Evolutionary conservation across 106 monocot species (phyloP), one percentile per base, ranked within the genome.

Genomic region (Platanthera guangdongensis): DNA sequence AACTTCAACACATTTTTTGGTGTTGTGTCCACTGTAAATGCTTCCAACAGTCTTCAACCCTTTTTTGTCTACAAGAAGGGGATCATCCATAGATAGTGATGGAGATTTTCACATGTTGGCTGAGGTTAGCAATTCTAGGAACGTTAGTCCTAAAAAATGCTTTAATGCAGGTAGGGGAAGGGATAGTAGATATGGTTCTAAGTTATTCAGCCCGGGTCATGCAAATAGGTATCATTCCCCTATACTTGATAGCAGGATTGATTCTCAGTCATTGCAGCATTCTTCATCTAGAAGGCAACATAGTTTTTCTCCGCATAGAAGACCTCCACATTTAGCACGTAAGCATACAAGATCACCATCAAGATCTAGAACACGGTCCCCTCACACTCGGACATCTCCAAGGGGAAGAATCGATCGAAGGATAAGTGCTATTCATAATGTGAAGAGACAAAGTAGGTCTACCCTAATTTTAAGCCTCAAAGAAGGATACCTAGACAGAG

Each of bases 321-420:
- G 82, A 50, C 81, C 76, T 64, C 15, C 76, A 9, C 89, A 81
- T 71, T 59, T 82, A 19, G 81, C 88, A 25, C 78, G 73, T 12
- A 39, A 67, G 64, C 80, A 52, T 65, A 77, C 83, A 15, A 79
- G 75, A 79, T 95, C 95, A 64, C 86, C 81, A 50, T 90, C 92
- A 81, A 85, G 88, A 70, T 95, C 90, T 22, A 86, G 90, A 78
- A 88, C 92, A 47, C 80, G 88, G 15, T 95, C 92, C 0, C 92
- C 92, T 3, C 85, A 73, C 82, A 67, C 25, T 52, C 88, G 90
- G 90, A 47, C 77, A 46, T 85, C 89, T 39, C 85, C 94, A 13
- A 76, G 79, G 64, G 74, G 77, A 63, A 88, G 86, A 59, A 62
- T 19, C 77, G 62, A 72, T 50, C 45, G 32, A 57, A 52, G 77